A percentile compares a stretch with the other conserved stretches of the same genome.
These are phyloP conservation scores for Rhodotorula paludigena DNA, from an alignment of 768 basidiomycete species.

Conservation along the genomic window DNA sequence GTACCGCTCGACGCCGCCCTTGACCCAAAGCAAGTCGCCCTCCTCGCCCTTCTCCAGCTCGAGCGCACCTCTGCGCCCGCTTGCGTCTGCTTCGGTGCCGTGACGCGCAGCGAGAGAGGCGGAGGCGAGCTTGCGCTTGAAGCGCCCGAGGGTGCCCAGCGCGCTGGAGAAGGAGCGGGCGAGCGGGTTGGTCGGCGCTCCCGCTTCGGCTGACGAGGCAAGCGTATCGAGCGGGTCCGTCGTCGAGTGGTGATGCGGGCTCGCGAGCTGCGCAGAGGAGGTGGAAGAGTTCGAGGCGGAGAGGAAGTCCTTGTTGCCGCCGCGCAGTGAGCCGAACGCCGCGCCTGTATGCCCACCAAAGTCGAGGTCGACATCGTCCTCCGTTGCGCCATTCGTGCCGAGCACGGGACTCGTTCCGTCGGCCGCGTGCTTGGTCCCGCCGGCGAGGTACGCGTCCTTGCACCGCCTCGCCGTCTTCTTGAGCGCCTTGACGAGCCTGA, in stretches of 20 bases:
- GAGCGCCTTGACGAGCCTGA: conserved; percentile 72
- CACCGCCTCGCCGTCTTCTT: conserved; percentile 79
- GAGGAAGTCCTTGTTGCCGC: too few species aligned
- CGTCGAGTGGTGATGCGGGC: background rate
- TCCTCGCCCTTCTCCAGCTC: conserved; percentile 63
- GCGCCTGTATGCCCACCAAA: too few species aligned
- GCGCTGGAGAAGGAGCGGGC: conserved; percentile 75
- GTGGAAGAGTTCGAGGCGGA: too few species aligned
- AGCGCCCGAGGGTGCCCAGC: conserved; percentile 71
- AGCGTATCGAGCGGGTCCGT: background rate
- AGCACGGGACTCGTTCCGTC: background rate
- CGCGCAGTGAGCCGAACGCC: too few species aligned
- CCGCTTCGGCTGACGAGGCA: background rate
- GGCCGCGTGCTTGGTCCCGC: conserved; percentile 1
- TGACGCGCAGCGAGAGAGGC: background rate
- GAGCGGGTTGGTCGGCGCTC: conserved; percentile 49
- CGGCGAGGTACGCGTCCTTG: conserved; percentile 49
- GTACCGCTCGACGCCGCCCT: conserved; percentile 64
- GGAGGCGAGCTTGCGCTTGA: conserved; percentile 64
- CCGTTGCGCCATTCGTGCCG: background rate
- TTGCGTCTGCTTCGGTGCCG: background rate
- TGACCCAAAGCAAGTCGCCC: conserved; percentile 59
- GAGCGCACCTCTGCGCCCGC: conserved; percentile 51
- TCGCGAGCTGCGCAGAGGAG: background rate
- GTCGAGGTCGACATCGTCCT: conserved; percentile 42